These are phyloP conservation scores for Eimeria zaria DNA, from an alignment of 169 alveolate genomes.

Conservation along the genomic window DNA sequence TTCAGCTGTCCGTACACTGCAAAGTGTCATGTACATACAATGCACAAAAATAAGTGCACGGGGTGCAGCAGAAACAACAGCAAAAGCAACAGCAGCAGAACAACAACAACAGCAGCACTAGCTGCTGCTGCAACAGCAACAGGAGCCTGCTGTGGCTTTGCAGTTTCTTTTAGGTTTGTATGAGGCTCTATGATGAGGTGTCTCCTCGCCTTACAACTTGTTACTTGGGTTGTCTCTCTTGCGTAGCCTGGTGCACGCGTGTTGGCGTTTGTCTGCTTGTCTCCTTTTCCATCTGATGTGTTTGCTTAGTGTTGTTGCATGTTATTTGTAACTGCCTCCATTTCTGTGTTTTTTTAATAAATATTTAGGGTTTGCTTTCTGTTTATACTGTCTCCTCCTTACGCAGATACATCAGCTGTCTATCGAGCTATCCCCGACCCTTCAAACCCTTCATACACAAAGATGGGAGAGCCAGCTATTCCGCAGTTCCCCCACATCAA, in stretches of 20 bases:
- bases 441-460: neutral
- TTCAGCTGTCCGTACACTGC: conserved; percentile 15
- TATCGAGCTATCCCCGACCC: conserved; percentile 34
- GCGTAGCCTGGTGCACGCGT: neutral
- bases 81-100: neutral
- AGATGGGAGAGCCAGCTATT: neutral
- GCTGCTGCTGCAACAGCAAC: neutral
- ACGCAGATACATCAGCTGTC: conserved; percentile 30
- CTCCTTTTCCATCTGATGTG: neutral
- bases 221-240: neutral
- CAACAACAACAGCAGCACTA: neutral
- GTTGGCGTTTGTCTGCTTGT: neutral
- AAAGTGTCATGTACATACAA: neutral
- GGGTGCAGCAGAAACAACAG: neutral
- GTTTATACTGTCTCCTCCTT: neutral
- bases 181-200: neutral
- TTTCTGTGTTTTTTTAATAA: neutral
- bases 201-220: neutral
- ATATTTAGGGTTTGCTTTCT: too few relatives aligned
- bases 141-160: neutral
- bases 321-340: neutral
- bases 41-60: neutral
- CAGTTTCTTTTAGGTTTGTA: neutral
- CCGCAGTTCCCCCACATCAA: conserved; percentile 39
- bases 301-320: neutral